Percentiles rank a stretch among this genome's conserved stretches.
phyloP scores from a whole-genome alignment of 352 stramenopile genomes.

The Phytopythium sindhum region DNA sequence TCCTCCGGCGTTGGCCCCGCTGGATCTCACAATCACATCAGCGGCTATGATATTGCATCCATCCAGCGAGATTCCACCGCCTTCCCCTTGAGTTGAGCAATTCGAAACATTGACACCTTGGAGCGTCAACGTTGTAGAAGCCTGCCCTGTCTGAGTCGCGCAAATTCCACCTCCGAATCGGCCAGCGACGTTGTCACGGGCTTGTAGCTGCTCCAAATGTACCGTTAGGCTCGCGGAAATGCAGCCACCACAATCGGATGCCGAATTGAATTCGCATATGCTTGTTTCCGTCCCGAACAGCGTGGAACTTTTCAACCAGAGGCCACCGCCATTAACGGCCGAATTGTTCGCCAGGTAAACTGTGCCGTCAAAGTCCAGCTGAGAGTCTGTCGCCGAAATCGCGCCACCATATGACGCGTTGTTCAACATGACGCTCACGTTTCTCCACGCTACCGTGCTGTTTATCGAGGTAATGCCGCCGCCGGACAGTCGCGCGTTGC shows the following conservation, averaged over 20 bases:
- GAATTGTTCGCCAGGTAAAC: neutral
- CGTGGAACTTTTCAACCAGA: neutral
- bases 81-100: slow-evolving; percentile 10
- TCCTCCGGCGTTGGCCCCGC: slow-evolving; percentile 13
- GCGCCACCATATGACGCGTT: slow-evolving; percentile 11
- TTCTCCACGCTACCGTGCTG: slow-evolving; percentile 9
- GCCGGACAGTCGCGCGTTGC: neutral
- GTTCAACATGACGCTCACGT: slow-evolving; percentile 11
- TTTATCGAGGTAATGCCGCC: slow-evolving; percentile 4
- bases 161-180: neutral
- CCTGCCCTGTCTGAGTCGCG: neutral
- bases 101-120: neutral
- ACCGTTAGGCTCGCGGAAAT: neutral
- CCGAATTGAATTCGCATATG: slow-evolving; percentile 4
- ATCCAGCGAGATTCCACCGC: slow-evolving; percentile 27
- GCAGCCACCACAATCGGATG: neutral
- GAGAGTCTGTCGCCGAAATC: slow-evolving; percentile 7
- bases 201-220: neutral
- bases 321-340: neutral
- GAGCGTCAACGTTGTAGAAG: slow-evolving; percentile 9
- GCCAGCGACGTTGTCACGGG: neutral
- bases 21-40: slow-evolving; percentile 1
- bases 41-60: slow-evolving; percentile 12
- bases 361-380: neutral
- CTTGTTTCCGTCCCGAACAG: neutral